These are phyloP conservation scores for Beta vulgaris DNA, from an alignment of 148 eudicot species.

Conservation along the genomic window DNA sequence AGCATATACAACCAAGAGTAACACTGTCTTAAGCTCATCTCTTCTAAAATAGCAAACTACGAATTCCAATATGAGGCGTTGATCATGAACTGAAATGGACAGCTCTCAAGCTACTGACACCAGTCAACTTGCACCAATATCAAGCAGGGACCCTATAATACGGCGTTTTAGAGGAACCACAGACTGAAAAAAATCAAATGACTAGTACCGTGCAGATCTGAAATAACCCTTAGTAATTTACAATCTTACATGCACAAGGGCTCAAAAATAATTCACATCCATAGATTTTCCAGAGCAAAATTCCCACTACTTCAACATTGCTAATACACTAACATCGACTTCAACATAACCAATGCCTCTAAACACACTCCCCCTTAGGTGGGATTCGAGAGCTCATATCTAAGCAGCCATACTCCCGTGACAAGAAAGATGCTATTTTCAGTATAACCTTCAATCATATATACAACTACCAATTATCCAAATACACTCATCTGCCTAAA, in stretches of 20 bases:
- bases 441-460: neutral
- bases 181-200: neutral
- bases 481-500: neutral
- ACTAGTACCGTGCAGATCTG: constrained; percentile 14
- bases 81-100: neutral
- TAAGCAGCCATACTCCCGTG: neutral
- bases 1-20: neutral
- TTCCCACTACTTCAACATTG: neutral
- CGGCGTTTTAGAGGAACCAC: neutral
- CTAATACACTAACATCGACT: neutral
- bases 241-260: neutral
- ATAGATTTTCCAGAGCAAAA: neutral
- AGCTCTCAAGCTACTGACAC: neutral
- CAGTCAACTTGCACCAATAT: neutral
- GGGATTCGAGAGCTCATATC: too few relatives aligned
- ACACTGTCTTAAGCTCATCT: neutral
- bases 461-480: neutral
- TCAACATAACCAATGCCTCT: neutral
- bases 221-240: neutral
- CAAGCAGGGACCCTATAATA: neutral
- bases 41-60: neutral
- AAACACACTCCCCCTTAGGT: neutral
- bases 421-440: neutral
- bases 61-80: constrained; percentile 4
- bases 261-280: neutral